Evolutionary conservation across 768 basidiomycete species (phyloP), one percentile per base, ranked within the genome.

Genomic region (Cubamyces sp.): DNA sequence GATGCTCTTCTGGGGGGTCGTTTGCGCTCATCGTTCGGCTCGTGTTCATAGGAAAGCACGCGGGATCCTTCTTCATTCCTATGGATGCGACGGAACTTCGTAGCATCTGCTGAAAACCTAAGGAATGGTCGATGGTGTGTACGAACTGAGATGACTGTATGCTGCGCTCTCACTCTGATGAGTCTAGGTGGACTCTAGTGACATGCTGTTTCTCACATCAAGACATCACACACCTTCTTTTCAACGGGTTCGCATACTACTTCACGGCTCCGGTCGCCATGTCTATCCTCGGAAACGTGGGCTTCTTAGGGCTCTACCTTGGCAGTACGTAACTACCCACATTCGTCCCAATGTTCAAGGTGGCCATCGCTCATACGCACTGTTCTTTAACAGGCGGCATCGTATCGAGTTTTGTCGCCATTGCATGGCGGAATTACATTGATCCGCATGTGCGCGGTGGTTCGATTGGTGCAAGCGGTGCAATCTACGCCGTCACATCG

Each of bases 161-260:
- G 11, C 18, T 58, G 26, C 34, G n/a, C 23, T 2, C 47, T 40
- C 14, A 19, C 55, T 9, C 21, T 7, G 0, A 19, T 46, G 28
- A 18, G 2, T n/a, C 15, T 56, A 94, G 92, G 70, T 93, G 90
- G 90, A 91, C 90, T 0, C 76, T 86, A 25, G 65, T 92, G 11
- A 90, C 91, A 0, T 77, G 83, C 18, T 80, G 79, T 61, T 94
- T 94, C 77, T 91, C 90, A 4, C 91, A 93, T 68, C 73, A 79
- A 65, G 78, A 81, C 28, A 41, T 79, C n/a, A 64, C 70, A 0
- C 91, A 93, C 69, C 81, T 90, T 3, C 64, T 91, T n/a, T 79
- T 91, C 72, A 93, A 93, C 68, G 85, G 84, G n/a, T 81, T 91
- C 69, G 86, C 88, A 0, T 91, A 85, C 74, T 91, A 80, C 74